These are phyloP conservation scores for Irpex sp. DNA, from an alignment of 1,284 basidiomycete species.

Conservation along the genomic window DNA sequence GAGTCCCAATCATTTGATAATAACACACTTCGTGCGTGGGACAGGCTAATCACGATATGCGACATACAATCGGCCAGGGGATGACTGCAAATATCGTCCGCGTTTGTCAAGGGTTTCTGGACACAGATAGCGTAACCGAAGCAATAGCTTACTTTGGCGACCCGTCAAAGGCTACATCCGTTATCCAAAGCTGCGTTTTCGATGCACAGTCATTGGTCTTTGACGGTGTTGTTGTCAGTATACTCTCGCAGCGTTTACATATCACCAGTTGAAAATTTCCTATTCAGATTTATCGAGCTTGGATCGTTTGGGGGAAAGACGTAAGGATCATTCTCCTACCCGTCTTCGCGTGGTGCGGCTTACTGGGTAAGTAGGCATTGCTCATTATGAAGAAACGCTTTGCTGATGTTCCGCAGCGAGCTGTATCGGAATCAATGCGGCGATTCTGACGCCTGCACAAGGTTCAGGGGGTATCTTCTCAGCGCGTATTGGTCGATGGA, in stretches of 20 bases:
- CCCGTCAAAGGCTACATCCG: conserved; percentile 25
- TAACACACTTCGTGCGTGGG: neutral
- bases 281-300: conserved; percentile 25
- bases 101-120: conserved; percentile 18
- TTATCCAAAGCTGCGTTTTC: conserved; percentile 27
- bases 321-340: conserved; percentile 21
- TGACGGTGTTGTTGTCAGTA: conserved; percentile 27
- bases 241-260: neutral
- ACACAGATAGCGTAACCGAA: conserved; percentile 4
- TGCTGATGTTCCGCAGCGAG: neutral
- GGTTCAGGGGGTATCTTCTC: conserved; percentile 20
- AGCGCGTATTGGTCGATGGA: conserved; percentile 23
- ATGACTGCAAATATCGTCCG: conserved; percentile 21
- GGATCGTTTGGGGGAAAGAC: conserved; percentile 23
- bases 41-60: neutral
- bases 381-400: neutral
- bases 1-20: neutral
- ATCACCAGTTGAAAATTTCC: neutral
- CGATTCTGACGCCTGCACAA: conserved; percentile 12
- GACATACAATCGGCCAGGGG: conserved; percentile 14
- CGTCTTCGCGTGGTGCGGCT: conserved; percentile 21
- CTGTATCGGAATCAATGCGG: conserved; percentile 6
- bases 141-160: conserved; percentile 22
- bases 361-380: conserved; percentile 15
- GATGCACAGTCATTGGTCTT: conserved; percentile 31